phyloP scores from a whole-genome alignment of 352 stramenopile species.

The Globisporangium barbulae region DNA sequence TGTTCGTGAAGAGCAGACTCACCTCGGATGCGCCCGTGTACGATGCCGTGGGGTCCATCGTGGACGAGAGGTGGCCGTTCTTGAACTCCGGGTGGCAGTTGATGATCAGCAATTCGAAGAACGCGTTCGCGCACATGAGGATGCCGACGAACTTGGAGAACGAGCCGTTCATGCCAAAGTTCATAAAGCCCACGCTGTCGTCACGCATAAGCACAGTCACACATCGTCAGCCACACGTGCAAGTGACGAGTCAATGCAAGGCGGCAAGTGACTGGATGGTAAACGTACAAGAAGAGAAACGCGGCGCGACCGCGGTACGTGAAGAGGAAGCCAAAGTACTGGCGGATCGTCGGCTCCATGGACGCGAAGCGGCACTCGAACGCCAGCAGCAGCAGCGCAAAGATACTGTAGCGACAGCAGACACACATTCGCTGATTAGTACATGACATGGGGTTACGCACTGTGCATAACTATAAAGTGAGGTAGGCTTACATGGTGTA shows the following conservation, averaged over 20 bases:
- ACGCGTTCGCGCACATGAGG: conserved; percentile 75
- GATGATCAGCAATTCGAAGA: conserved; percentile 78
- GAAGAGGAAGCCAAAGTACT: conserved; percentile 87
- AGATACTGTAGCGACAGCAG: conserved; percentile 46
- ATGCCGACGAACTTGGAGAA: conserved; percentile 69
- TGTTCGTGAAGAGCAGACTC: not conserved
- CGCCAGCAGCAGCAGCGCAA: conserved; percentile 74
- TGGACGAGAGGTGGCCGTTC: conserved; percentile 55
- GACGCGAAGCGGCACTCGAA: conserved; percentile 88
- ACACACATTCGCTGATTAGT: not conserved
- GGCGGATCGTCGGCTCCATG: conserved; percentile 83
- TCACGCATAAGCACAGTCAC: not conserved
- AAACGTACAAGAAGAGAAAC: conserved; percentile 76
- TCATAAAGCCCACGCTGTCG: conserved; percentile 77
- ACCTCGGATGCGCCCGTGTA: conserved; percentile 62
- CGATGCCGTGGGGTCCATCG: conserved; percentile 74
- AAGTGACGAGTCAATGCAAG: not conserved
- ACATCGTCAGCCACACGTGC: not conserved
- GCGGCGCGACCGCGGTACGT: conserved; percentile 81
- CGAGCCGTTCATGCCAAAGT: conserved; percentile 80
- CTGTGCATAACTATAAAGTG: too few relatives aligned
- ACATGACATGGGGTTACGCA: too few relatives aligned
- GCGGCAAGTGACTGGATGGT: not conserved
- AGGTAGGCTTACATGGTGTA: conserved; percentile 78
- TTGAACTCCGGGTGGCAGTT: conserved; percentile 86